Percentiles rank a stretch among this genome's conserved stretches.
These are phyloP conservation scores for Acanthamoeba lenticulata DNA, from an alignment of 208 protist species.

Conservation along the genomic window DNA sequence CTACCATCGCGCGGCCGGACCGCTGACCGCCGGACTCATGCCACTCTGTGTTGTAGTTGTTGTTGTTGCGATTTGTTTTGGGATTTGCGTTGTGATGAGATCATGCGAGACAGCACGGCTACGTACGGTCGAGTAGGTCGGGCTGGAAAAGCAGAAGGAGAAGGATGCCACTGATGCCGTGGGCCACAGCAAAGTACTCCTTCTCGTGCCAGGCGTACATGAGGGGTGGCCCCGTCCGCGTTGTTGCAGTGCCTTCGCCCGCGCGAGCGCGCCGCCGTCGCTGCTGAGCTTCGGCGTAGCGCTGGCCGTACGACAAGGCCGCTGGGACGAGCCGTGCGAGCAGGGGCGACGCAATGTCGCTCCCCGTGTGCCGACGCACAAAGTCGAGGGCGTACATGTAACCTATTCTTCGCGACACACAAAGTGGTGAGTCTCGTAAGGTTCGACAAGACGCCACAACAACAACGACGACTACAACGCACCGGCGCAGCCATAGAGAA, in stretches of 20 bases:
- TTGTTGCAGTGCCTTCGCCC: not conserved
- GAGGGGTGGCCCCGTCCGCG: not conserved
- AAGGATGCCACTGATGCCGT: slow-evolving; percentile 62
- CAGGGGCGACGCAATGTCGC: not conserved
- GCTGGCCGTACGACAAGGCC: not conserved
- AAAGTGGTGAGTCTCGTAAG: not conserved
- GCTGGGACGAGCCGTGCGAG: not conserved
- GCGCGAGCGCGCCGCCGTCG: not conserved
- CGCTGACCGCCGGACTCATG: not conserved
- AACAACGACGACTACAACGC: too few relatives aligned
- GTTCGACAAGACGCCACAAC: too few relatives aligned
- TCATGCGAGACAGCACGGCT: too few relatives aligned
- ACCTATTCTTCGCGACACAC: not conserved
- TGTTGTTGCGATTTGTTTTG: too few relatives aligned
- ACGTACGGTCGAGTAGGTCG: not conserved
- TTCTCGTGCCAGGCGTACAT: slow-evolving; percentile 71
- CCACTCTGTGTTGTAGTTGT: not conserved
- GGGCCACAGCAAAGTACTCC: slow-evolving; percentile 60
- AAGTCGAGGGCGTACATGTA: slow-evolving; percentile 47
- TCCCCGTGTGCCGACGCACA: not conserved
- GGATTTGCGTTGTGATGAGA: too few relatives aligned
- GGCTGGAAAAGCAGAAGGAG: not conserved
- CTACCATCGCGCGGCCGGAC: not conserved
- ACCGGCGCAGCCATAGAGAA: not conserved
- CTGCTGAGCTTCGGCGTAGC: not conserved